Percentiles rank a stretch among this genome's conserved stretches.
Conservation (phyloP, 768 basidiomycete species). For the Podaxis sp. region DNA sequence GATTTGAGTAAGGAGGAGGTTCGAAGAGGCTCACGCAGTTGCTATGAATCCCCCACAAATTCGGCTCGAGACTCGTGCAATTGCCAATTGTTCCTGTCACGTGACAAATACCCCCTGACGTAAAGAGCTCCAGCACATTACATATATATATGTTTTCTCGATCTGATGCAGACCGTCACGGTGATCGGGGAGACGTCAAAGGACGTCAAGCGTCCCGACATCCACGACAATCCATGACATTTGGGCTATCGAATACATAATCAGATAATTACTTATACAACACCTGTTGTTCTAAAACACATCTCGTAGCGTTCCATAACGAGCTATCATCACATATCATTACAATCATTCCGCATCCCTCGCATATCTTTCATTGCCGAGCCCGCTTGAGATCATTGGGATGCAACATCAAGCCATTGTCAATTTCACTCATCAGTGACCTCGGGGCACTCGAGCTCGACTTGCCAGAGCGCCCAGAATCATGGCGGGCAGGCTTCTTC, state of each 20-base stretch:
- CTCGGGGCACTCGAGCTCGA: constrained; percentile 34
- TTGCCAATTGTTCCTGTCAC: not conserved
- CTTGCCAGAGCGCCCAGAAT: constrained; percentile 22
- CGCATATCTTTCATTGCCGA: not conserved
- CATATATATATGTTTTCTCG: not conserved
- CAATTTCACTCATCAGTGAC: constrained; percentile 34
- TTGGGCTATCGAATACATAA: constrained; percentile 9
- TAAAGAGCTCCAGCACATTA: not conserved
- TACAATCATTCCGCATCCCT: not conserved
- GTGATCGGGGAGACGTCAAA: not conserved
- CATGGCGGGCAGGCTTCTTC: constrained; percentile 29
- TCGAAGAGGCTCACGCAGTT: not conserved
- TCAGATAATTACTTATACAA: not conserved
- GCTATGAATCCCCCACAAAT: not conserved
- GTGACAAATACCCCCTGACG: not conserved
- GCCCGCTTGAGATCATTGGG: constrained; percentile 22
- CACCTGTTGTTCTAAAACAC: not conserved
- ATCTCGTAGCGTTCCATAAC: constrained; percentile 12
- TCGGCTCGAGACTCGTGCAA: not conserved
- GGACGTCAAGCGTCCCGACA: not conserved
- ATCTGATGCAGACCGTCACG: not conserved
- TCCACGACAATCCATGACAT: constrained; percentile 3
- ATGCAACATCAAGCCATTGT: constrained; percentile 44
- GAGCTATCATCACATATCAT: constrained; percentile 5
- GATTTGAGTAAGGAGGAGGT: not conserved